Evolutionary conservation across 2,329 filamentous ascomycete genomes (phyloP), one percentile per base, ranked within the genome.

Genomic region (Daldinia eschscholtzii): DNA sequence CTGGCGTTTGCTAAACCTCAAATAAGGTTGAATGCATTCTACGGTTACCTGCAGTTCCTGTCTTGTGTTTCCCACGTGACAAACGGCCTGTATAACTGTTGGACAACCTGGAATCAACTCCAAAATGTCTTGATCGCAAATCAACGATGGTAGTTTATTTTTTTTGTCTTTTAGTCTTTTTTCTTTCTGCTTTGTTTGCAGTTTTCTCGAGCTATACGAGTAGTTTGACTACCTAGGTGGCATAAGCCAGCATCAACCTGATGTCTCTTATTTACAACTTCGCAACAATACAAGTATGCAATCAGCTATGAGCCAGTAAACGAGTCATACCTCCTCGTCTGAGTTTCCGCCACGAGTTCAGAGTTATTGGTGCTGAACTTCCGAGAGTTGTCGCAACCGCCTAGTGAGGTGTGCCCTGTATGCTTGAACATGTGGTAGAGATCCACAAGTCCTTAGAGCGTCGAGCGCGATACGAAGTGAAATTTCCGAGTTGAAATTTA

Each of bases 21-120:
- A 76, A 78, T 78, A 79, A 77, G 76, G 78, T 79, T 80, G 72
- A 73, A 76, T 78, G 76, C 78, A 75, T 76, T 63, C 37, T 28
- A 69, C 80, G 79, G 79, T 74, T 80, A 79, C 78, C 73, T 76
- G 79, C 80, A 80, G 75, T 67, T 67, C 68, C 48, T 74, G 73
- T 77, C 72, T 74, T 76, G 75, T 76, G 78, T 76, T 77, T 79
- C 74, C 79, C 79, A 81, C 79, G 80, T 81, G 78, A 80, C 75
- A 78, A 78, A 79, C 76, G 74, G 70, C 69, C 71, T 72, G 69
- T 73, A 65, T 67, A 70, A 65, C 56, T 44, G 33, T 72, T 64
- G 63, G 55, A 65, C 67, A 73, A 60, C 62, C 57, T 60, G 70
- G 30, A 64, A 68, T 66, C 39, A 35, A 30, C 30, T 26, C 6